Evolutionary conservation across 2,329 filamentous ascomycete species (phyloP).

Genomic region (Diaporthe citrichinensis): DNA sequence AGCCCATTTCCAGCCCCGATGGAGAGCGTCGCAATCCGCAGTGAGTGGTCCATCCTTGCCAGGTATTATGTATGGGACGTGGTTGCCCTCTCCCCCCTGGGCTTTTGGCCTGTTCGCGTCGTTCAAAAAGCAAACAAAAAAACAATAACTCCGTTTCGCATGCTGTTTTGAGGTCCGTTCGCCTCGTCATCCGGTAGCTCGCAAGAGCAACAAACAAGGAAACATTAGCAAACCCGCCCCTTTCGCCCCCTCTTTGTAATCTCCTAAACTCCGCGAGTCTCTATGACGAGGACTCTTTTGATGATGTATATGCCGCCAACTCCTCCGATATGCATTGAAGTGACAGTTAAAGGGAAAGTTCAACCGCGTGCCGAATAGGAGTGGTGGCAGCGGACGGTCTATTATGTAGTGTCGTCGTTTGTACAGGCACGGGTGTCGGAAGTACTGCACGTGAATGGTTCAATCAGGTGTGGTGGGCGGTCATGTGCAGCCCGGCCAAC

Average conservation of each 20-base stretch:
- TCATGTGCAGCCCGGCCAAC: slow-evolving; percentile 34
- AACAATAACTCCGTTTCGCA: slow-evolving; percentile 26
- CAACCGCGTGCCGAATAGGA: slow-evolving; percentile 31
- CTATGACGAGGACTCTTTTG: slow-evolving; percentile 32
- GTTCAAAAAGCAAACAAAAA: background rate
- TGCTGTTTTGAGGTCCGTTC: slow-evolving; percentile 29
- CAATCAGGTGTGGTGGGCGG: background rate
- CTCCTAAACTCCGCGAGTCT: slow-evolving; percentile 39
- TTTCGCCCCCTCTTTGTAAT: slow-evolving; percentile 1
- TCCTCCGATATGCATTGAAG: slow-evolving; percentile 46
- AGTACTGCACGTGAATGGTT: slow-evolving; percentile 12
- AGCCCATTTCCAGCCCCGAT: background rate
- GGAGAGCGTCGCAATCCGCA: background rate
- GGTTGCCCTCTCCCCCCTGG: background rate
- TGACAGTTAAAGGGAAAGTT: slow-evolving; percentile 32
- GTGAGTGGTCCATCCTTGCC: background rate
- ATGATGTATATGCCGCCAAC: slow-evolving; percentile 41
- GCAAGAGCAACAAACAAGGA: slow-evolving; percentile 11
- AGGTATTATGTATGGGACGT: slow-evolving; percentile 22
- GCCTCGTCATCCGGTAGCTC: slow-evolving; percentile 22
- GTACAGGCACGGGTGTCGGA: slow-evolving; percentile 39
- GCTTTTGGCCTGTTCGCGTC: slow-evolving; percentile 5
- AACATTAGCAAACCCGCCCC: slow-evolving; percentile 7
- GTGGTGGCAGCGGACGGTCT: slow-evolving; percentile 38
- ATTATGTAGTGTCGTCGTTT: slow-evolving; percentile 37